These are phyloP conservation scores for Allomyces macrogynus DNA, from an alignment of 192 early-diverging fungal genomes.

Conservation along the genomic window DNA sequence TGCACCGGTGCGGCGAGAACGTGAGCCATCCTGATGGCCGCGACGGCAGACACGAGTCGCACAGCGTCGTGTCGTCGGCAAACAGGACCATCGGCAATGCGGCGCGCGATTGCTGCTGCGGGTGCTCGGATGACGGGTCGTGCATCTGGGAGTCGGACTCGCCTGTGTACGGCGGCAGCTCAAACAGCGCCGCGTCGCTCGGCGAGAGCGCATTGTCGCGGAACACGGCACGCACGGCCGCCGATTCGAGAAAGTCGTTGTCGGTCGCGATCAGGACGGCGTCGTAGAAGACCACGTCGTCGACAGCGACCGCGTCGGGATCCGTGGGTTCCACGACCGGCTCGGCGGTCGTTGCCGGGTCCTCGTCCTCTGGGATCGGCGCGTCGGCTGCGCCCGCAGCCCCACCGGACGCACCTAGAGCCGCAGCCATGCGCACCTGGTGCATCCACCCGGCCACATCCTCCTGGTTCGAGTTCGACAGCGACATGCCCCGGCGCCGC, in stretches of 20 bases:
- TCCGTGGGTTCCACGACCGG: too few species aligned
- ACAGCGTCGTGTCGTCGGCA: slow-evolving; percentile 17
- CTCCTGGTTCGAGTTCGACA: neutral
- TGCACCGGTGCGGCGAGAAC: slow-evolving; percentile 8
- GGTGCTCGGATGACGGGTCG: neutral
- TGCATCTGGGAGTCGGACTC: neutral
- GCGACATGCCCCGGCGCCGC: neutral
- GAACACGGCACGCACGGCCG: slow-evolving; percentile 23
- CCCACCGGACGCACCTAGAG: too few species aligned
- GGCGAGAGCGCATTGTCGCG: slow-evolving; percentile 24
- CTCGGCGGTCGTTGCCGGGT: too few species aligned
- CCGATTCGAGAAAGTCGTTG: slow-evolving; percentile 35
- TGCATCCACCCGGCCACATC: too few species aligned
- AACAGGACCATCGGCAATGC: slow-evolving; percentile 11
- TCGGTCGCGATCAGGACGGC: slow-evolving; percentile 37
- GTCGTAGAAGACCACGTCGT: slow-evolving; percentile 14
- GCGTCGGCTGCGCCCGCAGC: too few species aligned
- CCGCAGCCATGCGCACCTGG: too few species aligned
- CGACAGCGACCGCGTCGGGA: neutral
- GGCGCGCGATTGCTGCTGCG: neutral
- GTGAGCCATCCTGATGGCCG: slow-evolving; percentile 1
- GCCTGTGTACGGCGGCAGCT: slow-evolving; percentile 34
- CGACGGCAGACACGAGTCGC: slow-evolving; percentile 18
- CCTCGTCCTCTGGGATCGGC: too few species aligned
- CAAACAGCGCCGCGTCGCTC: slow-evolving; percentile 35